Conservation (phyloP, 2,329 filamentous ascomycete genomes). For the Fusarium transvaalense region DNA sequence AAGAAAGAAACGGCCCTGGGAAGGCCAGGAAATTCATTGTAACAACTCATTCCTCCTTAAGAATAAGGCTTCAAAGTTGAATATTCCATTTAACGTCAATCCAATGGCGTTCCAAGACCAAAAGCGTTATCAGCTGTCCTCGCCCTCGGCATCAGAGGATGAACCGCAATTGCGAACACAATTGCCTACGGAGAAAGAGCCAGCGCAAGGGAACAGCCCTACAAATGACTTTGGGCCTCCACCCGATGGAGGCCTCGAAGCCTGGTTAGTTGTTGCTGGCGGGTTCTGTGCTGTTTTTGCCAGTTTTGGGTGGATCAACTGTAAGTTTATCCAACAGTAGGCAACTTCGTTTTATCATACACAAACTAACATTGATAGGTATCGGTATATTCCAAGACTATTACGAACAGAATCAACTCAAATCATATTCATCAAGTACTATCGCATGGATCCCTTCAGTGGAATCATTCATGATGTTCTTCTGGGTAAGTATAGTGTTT, state of each 20-base stretch:
- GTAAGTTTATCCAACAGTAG: fast-evolving
- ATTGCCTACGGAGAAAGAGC: background rate
- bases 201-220: background rate
- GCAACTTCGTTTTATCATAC: fast-evolving
- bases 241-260: slow-evolving; percentile 11
- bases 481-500: background rate
- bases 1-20: background rate
- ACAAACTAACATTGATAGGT: background rate
- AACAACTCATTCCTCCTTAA: fast-evolving
- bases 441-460: slow-evolving; percentile 20
- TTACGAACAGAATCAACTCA: slow-evolving; percentile 9
- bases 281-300: slow-evolving; percentile 17
- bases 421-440: slow-evolving; percentile 6
- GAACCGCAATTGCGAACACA: background rate
- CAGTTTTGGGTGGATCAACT: slow-evolving; percentile 27
- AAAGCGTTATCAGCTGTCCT: background rate
- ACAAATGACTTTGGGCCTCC: background rate
- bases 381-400: slow-evolving; percentile 27
- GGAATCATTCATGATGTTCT: slow-evolving; percentile 25
- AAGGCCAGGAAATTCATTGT: fast-evolving
- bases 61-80: fast-evolving
- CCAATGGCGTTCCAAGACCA: background rate
- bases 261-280: slow-evolving; percentile 7
- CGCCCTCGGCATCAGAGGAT: background rate
- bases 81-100: fast-evolving